phyloP scores from a whole-genome alignment of 2,329 filamentous ascomycete genomes.

The Talaromyces piceae region DNA sequence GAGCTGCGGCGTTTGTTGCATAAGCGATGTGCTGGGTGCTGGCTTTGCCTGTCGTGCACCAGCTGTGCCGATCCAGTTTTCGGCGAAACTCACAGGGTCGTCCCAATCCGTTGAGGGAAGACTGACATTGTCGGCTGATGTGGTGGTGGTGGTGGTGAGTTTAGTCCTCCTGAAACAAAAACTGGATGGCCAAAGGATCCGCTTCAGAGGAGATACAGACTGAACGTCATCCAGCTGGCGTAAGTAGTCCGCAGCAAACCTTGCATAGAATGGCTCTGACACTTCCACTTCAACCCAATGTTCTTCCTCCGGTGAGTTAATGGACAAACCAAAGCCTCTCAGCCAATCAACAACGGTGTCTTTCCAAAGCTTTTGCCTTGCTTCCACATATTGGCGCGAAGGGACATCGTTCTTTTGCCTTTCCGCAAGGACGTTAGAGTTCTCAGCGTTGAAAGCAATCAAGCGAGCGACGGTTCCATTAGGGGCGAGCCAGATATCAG shows the following conservation, averaged over 20 bases:
- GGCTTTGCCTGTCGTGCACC: conserved; percentile 16
- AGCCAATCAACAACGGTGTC: conserved; percentile 30
- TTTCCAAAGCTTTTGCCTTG: conserved; percentile 29
- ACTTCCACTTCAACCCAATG: conserved; percentile 37
- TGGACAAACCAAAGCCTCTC: conserved; percentile 27
- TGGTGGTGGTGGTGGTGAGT: conserved; percentile 9
- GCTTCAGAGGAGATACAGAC: conserved; percentile 28
- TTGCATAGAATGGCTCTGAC: conserved; percentile 32
- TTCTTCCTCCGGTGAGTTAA: conserved; percentile 24
- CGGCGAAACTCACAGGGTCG: conserved; percentile 38
- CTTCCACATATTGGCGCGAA: conserved; percentile 4
- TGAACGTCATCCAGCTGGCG: conserved; percentile 21
- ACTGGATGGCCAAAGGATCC: conserved; percentile 38
- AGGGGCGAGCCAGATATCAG: conserved; percentile 35
- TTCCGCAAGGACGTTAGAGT: conserved; percentile 17
- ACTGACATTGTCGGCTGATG: conserved; percentile 15
- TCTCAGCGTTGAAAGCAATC: conserved; percentile 19
- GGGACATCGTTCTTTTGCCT: conserved; percentile 13
- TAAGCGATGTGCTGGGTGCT: conserved; percentile 10
- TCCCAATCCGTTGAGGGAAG: conserved; percentile 14
- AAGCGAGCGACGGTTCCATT: conserved; percentile 31
- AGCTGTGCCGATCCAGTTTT: conserved; percentile 31
- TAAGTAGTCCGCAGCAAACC: conserved; percentile 26
- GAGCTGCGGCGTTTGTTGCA: conserved; percentile 17
- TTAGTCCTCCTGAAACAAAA: conserved; percentile 34